Base-by-base conservation (phyloP, 176 grass and related monocot genomes). In the Tillandsia fasciculata region DNA sequence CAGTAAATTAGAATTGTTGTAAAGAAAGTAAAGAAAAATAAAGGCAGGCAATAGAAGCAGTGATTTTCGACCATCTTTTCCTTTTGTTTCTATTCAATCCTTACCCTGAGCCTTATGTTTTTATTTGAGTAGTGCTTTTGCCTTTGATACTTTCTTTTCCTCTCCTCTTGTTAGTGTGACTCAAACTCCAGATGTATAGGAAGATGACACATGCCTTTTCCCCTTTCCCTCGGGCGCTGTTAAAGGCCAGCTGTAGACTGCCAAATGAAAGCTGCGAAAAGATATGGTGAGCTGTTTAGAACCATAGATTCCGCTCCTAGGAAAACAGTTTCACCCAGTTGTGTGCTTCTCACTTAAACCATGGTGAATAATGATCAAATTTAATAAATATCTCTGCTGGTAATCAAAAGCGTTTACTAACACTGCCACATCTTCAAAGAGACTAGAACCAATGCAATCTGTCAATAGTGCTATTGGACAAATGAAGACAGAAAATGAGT, bases 301-400 rank as follows among this genome's bases (percentile, higher is more conserved):
- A 82, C 79, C 88, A 85, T 88, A 82, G 85, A 85, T 88, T 91
- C 91, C 91, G 88, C 85, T 91, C 85, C 85, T 96, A 70, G 85
- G 91, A 83, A 96, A 91, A 77, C 86, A 83, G 69, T 79, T 82
- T 80, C 85, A 96, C 86, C 83, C 85, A 96, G 33, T 42, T 42
- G 33, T 42, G 33, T 42, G 33, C 5, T 42, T 42, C 33, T 42
- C 33, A 42, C 33, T 42, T 42, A 42, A 42, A 42, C 33, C 33
- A 6, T 42, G 6, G 5, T 42, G 33, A 42, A 42, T 42, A 42
- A 42, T 5, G 33, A 42, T 42, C 33, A 42, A 42, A 42, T 42
- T 42, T 6, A 42, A 42, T 42, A 42, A 42, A 42, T 6, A 42
- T 42, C 33, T 7, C 33, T 42, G 33, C 33, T 6, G 33, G 33